Evolutionary conservation across 805 yeast species (phyloP), one percentile per base, ranked within the genome.

Genomic region (Dipodascopsis uninucleata): DNA sequence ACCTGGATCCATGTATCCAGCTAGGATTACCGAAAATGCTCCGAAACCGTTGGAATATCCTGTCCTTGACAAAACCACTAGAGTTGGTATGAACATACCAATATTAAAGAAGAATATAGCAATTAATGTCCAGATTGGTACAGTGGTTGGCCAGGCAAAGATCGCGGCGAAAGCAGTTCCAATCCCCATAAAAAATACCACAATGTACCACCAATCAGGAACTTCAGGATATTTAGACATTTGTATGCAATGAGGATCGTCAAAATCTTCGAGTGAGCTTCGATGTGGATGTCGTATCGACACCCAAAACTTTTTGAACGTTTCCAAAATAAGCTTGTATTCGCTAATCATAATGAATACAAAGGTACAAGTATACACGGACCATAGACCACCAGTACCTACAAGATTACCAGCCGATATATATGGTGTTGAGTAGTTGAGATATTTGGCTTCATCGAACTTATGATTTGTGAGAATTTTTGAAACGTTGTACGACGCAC

Each of bases 381-480:
- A 88, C 65, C 80, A 76, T 39, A 71, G 72, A 62, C 67, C 70
- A 56, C 83, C 84, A 57, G 80, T 79, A 9, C 78, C 67, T 4
- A 76, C 76, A 51, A 77, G 64, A 57, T 71, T 72, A 0, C 78
- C 81, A 3, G 82, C 81, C 28, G 75, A 58, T 58, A 74, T 76
- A 57, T 72, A 78, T 5, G 82, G 81, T 5, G 81, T 81, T 1
- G 81, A 78, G 52, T 75, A 71, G 28, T 65, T 45, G 42, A 66
- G 59, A 59, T 77, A 78, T 53, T 70, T 73, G 2, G 49, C 58
- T 36, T 64, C 58, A 51, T 76, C 77, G 41, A 82, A 71, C 3
- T 63, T 53, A 43, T 71, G 63, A 23, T 70, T 66, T 52, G 72
- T 65, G 28, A 81, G 64, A 39, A 82, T 74, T 41, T 65, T 66